Conservation (phyloP, 495 filamentous ascomycete genomes). For the Daldinia loculata region DNA sequence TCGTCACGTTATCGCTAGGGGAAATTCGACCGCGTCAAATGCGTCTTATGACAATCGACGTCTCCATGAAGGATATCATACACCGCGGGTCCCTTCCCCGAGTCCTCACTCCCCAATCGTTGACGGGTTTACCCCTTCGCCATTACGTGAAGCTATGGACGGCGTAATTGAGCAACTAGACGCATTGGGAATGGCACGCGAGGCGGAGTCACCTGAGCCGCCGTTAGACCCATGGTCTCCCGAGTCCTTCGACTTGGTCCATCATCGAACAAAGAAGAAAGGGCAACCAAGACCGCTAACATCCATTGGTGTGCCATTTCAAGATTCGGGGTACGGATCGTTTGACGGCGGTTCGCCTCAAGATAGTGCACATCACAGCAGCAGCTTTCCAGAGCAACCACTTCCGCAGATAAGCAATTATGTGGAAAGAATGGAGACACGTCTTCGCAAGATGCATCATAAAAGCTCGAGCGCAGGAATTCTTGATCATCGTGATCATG, state of each 20-base stretch:
- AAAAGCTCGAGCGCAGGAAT: constrained; percentile 55
- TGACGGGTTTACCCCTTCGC: constrained; percentile 84
- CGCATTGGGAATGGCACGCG: constrained; percentile 76
- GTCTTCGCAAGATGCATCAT: constrained; percentile 75
- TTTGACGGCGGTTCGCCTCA: constrained; percentile 58
- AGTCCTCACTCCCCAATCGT: constrained; percentile 68
- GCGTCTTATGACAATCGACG: constrained; percentile 47
- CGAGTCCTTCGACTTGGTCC: constrained; percentile 78
- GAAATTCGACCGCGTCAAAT: constrained; percentile 46
- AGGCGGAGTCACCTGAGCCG: constrained; percentile 60
- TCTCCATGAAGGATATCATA: constrained; percentile 55
- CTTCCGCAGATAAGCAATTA: constrained; percentile 81
- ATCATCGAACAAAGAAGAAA: constrained; percentile 51
- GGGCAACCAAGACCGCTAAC: constrained; percentile 68
- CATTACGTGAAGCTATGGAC: constrained; percentile 93
- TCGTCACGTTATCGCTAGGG: constrained; percentile 48
- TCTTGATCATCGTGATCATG: constrained; percentile 9
- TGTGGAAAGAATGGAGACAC: constrained; percentile 86
- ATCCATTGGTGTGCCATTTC: constrained; percentile 71
- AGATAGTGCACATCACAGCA: constrained; percentile 44
- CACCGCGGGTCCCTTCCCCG: constrained; percentile 61
- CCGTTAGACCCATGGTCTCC: constrained; percentile 88
- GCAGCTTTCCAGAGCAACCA: constrained; percentile 61
- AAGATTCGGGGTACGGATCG: constrained; percentile 64
- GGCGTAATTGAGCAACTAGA: constrained; percentile 97